Evolutionary conservation across 1,139 yeast species (phyloP).

Genomic region (Spencermartinsiella ligniputridi): DNA sequence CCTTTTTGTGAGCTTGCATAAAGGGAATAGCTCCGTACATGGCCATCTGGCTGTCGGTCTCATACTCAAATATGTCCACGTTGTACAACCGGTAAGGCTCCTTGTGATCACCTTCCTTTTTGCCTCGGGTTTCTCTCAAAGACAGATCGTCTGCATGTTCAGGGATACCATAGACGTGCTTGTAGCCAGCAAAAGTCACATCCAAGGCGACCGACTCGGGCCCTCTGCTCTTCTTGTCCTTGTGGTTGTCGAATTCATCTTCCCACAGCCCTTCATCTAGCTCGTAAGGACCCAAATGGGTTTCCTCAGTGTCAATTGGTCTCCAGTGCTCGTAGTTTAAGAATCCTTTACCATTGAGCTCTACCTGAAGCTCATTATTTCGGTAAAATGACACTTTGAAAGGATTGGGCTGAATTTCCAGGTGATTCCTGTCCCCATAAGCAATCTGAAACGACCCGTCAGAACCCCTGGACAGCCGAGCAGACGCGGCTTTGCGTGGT

Average conservation of each 20-base stretch:
- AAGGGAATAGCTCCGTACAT: slow-evolving; percentile 96
- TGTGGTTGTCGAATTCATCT: slow-evolving; percentile 43
- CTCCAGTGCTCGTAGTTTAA: slow-evolving; percentile 81
- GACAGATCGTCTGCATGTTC: slow-evolving; percentile 86
- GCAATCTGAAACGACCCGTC: slow-evolving; percentile 13
- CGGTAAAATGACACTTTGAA: slow-evolving; percentile 49
- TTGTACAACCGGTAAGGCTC: slow-evolving; percentile 85
- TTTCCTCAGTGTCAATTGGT: slow-evolving; percentile 23
- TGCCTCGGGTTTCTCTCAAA: slow-evolving; percentile 58
- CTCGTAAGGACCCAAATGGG: slow-evolving; percentile 24
- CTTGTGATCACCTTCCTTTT: slow-evolving; percentile 35
- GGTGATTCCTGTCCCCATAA: slow-evolving; percentile 42
- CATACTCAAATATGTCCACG: slow-evolving; percentile 93
- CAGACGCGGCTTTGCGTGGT: background rate
- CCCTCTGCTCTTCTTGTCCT: slow-evolving; percentile 68
- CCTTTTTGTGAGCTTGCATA: slow-evolving; percentile 62
- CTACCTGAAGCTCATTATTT: slow-evolving; percentile 45
- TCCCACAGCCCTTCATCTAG: slow-evolving; percentile 33
- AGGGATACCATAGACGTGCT: slow-evolving; percentile 83
- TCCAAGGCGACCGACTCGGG: slow-evolving; percentile 89
- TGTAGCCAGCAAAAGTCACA: slow-evolving; percentile 55
- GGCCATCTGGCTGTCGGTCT: slow-evolving; percentile 72
- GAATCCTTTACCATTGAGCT: slow-evolving; percentile 63
- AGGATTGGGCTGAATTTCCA: slow-evolving; percentile 46
- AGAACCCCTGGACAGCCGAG: slow-evolving; percentile 3